phyloP scores from a whole-genome alignment of 1,284 basidiomycete genomes.

The Malassezia furfur region DNA sequence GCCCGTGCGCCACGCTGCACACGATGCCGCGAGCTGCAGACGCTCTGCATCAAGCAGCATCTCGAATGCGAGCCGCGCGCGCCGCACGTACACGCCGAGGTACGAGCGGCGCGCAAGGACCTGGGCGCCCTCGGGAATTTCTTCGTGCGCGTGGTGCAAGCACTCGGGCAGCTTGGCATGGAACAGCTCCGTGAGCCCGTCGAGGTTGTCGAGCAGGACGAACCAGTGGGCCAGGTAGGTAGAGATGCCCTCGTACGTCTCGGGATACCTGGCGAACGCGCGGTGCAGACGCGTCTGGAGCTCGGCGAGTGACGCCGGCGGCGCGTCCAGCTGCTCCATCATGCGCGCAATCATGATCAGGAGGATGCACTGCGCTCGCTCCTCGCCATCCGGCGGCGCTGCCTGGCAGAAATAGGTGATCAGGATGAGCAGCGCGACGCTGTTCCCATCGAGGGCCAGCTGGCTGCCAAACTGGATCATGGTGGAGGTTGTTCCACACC shows the following conservation, averaged over 20 bases:
- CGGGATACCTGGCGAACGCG: background rate
- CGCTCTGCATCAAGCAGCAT: constrained; percentile 16
- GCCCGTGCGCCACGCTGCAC: constrained; percentile 11
- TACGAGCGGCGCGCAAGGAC: constrained; percentile 15
- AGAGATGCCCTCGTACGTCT: background rate
- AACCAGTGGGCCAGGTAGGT: constrained; percentile 2
- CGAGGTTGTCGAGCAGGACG: constrained; percentile 1
- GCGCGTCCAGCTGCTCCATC: constrained; percentile 11
- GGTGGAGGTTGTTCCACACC: background rate
- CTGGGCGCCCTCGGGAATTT: background rate
- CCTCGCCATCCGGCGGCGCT: background rate
- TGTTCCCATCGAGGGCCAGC: constrained; percentile 9
- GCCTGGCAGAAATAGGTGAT: constrained; percentile 12
- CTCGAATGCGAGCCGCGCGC: constrained; percentile 12
- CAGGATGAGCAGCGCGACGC: constrained; percentile 10
- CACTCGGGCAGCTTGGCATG: constrained; percentile 12
- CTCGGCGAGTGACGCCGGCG: background rate
- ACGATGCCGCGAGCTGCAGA: background rate
- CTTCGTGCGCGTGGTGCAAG: background rate
- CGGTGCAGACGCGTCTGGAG: background rate
- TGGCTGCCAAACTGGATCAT: constrained; percentile 11
- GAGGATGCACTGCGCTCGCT: constrained; percentile 1
- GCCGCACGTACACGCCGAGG: constrained; percentile 13
- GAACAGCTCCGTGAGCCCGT: constrained; percentile 11
- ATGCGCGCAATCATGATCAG: constrained; percentile 9